A percentile compares a stretch with the other conserved stretches of the same genome.
Evolutionary conservation across 257 asterid species (phyloP).

Genomic region (Solanum sejunctum): DNA sequence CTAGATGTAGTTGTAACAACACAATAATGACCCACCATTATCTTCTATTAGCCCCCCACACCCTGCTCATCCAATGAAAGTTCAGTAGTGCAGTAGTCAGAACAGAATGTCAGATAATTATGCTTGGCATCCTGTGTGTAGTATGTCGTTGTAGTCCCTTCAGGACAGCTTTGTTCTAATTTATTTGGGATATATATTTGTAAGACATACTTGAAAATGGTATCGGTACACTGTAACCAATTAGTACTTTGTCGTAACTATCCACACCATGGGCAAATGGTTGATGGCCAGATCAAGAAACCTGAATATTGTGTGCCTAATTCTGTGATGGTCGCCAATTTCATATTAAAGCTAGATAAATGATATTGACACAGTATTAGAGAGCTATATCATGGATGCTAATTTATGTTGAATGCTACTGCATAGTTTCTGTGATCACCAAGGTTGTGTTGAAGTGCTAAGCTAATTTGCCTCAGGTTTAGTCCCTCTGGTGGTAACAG

Average conservation of each 20-base stretch:
- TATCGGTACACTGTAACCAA: background rate
- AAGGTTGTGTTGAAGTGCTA: background rate
- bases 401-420: background rate
- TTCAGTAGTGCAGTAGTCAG: background rate
- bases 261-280: background rate
- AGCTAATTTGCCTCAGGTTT: background rate
- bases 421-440: background rate
- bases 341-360: background rate
- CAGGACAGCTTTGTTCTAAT: background rate
- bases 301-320: background rate
- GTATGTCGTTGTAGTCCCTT: background rate
- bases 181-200: background rate
- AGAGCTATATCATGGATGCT: background rate
- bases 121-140: background rate
- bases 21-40: background rate
- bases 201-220: background rate
- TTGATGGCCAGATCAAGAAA: background rate
- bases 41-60: background rate
- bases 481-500: background rate
- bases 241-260: background rate
- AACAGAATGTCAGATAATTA: background rate
- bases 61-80: background rate
- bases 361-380: background rate
- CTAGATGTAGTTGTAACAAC: background rate
- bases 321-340: background rate